phyloP scores from a whole-genome alignment of 805 yeast genomes.

The Sugiyamaella floridensis region DNA sequence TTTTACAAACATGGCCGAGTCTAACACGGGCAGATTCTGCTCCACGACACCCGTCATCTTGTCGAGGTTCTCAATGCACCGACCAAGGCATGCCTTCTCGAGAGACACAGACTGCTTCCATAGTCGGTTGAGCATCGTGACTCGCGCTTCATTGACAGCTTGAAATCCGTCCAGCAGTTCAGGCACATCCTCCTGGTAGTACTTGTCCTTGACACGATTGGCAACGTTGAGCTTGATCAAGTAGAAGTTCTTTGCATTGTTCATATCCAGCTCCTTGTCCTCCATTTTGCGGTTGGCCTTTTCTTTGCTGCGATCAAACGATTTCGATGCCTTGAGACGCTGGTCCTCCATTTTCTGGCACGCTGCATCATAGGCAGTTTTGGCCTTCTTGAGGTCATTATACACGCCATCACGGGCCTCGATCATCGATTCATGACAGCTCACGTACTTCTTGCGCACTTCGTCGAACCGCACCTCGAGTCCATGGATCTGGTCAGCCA shows the following conservation, averaged over 20 bases:
- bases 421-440: conserved; percentile 52
- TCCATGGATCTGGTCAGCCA: conserved; percentile 54
- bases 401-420: conserved; percentile 43
- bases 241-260: conserved; percentile 77
- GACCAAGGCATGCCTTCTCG: conserved; percentile 51
- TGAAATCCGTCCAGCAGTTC: conserved; percentile 80
- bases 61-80: conserved; percentile 39
- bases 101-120: conserved; percentile 53
- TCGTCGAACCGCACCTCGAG: conserved; percentile 48
- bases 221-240: conserved; percentile 74
- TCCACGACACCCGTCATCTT: conserved; percentile 49
- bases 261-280: conserved; percentile 74
- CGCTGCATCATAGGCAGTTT: conserved; percentile 69
- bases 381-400: conserved; percentile 54
- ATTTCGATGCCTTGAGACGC: conserved; percentile 63
- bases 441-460: conserved; percentile 49
- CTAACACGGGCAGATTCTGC: conserved; percentile 67
- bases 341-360: conserved; percentile 77
- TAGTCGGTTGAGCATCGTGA: conserved; percentile 60
- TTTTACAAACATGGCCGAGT: conserved; percentile 84
- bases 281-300: conserved; percentile 43
- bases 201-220: conserved; percentile 87
- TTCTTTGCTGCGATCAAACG: conserved; percentile 23
- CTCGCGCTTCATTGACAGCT: conserved; percentile 73
- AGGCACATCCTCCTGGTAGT: conserved; percentile 86